A percentile compares a stretch with the other conserved stretches of the same genome.
These are phyloP conservation scores for Fusarium tricinctum DNA, from an alignment of 2,329 filamentous ascomycete species.

Conservation along the genomic window DNA sequence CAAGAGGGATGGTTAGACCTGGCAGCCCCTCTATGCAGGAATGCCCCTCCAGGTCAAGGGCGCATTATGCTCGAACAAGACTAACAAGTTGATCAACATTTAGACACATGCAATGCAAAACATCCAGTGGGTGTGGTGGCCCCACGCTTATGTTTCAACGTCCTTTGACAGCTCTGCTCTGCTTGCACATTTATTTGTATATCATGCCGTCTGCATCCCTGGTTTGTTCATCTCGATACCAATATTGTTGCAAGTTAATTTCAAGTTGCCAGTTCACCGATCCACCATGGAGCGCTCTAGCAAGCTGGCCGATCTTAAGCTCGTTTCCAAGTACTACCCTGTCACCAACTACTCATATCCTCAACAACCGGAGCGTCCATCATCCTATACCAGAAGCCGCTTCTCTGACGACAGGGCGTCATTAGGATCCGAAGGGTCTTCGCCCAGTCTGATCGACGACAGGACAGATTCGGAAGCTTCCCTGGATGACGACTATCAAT, in stretches of 20 bases:
- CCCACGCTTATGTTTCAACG: slow-evolving; percentile 49
- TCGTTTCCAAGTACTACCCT: slow-evolving; percentile 58
- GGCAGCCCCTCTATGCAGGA: slow-evolving; percentile 47
- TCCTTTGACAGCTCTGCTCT: slow-evolving; percentile 36
- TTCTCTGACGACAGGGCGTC: slow-evolving; percentile 57
- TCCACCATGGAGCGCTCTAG: slow-evolving; percentile 56
- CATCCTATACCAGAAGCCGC: slow-evolving; percentile 43
- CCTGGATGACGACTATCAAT: slow-evolving; percentile 65
- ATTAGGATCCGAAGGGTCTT: slow-evolving; percentile 61
- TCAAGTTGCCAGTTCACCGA: slow-evolving; percentile 37
- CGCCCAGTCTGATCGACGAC: slow-evolving; percentile 66
- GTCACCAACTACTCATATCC: slow-evolving; percentile 60
- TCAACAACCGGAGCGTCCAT: slow-evolving; percentile 46
- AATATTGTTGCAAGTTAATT: slow-evolving; percentile 46
- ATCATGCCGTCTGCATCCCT: slow-evolving; percentile 50
- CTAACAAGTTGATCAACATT: slow-evolving; percentile 39
- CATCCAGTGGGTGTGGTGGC: slow-evolving; percentile 40
- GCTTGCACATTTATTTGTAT: slow-evolving; percentile 48
- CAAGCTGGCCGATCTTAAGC: slow-evolving; percentile 56
- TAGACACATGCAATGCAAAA: slow-evolving; percentile 39
- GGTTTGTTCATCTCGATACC: slow-evolving; percentile 33
- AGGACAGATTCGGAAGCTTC: slow-evolving; percentile 66
- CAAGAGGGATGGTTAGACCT: slow-evolving; percentile 46
- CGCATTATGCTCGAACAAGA: slow-evolving; percentile 34
- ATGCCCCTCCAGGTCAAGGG: slow-evolving; percentile 50